phyloP scores from a whole-genome alignment of 371 early-diverging fungal genomes.

The Rhizopus delemar region DNA sequence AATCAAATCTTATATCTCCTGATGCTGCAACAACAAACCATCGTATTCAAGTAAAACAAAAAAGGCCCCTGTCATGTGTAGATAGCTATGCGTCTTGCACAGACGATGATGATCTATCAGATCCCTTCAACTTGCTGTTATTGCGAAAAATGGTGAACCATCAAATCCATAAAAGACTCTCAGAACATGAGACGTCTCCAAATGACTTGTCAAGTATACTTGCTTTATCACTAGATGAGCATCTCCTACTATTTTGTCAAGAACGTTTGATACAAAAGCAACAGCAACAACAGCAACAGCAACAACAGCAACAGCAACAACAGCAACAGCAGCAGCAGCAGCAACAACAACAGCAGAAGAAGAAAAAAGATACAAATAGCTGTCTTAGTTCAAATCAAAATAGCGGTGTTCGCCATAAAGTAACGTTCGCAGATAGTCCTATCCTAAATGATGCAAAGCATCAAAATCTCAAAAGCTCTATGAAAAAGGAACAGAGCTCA shows the following conservation, averaged over 20 bases:
- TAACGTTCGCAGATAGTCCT: slow-evolving; percentile 11
- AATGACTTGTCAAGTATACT: background rate
- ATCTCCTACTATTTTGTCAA: background rate
- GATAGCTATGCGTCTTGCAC: background rate
- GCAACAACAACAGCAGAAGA: slow-evolving; percentile 1
- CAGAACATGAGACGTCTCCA: background rate
- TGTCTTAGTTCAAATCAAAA: slow-evolving; percentile 16
- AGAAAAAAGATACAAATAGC: slow-evolving; percentile 4
- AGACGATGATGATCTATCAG: background rate
- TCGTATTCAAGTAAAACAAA: slow-evolving; percentile 11
- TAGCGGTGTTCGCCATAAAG: slow-evolving; percentile 13
- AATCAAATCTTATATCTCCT: background rate
- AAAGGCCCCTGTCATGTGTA: slow-evolving; percentile 22
- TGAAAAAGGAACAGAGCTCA: slow-evolving; percentile 41
- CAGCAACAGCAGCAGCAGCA: slow-evolving; percentile 2
- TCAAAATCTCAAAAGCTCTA: slow-evolving; percentile 18
- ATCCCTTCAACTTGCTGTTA: background rate
- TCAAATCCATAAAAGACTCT: background rate
- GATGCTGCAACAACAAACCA: background rate
- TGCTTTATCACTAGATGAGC: background rate
- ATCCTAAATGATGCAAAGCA: slow-evolving; percentile 10
- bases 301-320: background rate
- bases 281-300: slow-evolving; percentile 1
- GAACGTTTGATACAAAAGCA: background rate
- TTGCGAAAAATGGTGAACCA: background rate